Conservation (phyloP, 208 protist genomes). For the Acanthamoeba lenticulata region DNA sequence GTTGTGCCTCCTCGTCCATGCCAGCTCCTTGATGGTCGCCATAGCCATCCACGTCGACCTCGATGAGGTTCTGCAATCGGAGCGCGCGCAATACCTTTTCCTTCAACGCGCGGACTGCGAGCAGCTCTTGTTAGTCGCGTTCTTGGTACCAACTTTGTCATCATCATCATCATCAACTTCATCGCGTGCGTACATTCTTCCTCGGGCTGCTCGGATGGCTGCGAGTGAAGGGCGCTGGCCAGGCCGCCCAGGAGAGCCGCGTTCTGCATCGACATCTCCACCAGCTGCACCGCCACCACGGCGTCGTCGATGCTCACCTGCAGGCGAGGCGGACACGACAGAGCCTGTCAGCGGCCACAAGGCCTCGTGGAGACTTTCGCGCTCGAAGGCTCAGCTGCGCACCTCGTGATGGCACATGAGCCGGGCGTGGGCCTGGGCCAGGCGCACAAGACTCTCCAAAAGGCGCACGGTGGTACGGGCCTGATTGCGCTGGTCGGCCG, state of each 20-base stretch:
- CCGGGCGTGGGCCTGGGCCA: constrained; percentile 97
- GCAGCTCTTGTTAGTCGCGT: not conserved
- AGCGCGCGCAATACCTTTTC: not conserved
- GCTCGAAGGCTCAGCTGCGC: constrained; percentile 86
- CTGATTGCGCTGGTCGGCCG: constrained; percentile 87
- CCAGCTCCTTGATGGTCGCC: not conserved
- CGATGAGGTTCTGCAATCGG: constrained; percentile 5
- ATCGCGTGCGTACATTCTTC: constrained; percentile 70
- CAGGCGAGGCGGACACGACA: constrained; percentile 85
- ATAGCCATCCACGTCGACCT: constrained; percentile 29
- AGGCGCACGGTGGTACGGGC: constrained; percentile 98
- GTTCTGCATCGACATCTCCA: constrained; percentile 84
- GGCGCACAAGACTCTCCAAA: constrained; percentile 98
- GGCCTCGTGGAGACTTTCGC: constrained; percentile 88
- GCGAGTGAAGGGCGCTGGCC: constrained; percentile 73
- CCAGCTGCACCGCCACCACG: constrained; percentile 80
- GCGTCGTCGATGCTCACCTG: constrained; percentile 87
- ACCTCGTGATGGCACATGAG: constrained; percentile 91
- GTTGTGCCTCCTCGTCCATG: not conserved
- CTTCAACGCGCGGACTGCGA: not conserved
- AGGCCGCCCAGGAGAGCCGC: constrained; percentile 65
- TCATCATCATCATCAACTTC: too few species aligned
- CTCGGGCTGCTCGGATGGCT: constrained; percentile 85
- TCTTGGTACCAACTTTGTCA: too few species aligned
- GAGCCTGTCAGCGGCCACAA: not conserved